Evolutionary conservation across 441 rosid genomes (phyloP).

Genomic region (Kokia cookei): DNA sequence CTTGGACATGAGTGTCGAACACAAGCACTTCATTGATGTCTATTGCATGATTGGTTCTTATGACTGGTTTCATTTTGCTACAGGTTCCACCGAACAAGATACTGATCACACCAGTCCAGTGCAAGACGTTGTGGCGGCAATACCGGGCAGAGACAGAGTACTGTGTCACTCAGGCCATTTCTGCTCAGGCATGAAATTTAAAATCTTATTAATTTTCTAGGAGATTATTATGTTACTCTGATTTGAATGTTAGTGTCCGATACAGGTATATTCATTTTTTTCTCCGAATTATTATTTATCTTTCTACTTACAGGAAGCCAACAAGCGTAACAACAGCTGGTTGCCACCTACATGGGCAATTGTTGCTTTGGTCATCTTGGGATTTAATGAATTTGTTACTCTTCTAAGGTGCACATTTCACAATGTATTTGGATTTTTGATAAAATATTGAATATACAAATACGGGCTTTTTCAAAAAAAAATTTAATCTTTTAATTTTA

Average conservation of each 20-base stretch:
- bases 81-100: slow-evolving; percentile 76
- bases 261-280: not conserved
- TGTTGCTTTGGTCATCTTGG: slow-evolving; percentile 68
- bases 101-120: slow-evolving; percentile 89
- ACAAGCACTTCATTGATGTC: not conserved
- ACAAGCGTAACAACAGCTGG: slow-evolving; percentile 91
- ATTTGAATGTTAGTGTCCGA: no score
- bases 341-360: slow-evolving; percentile 99
- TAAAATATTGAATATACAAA: no score
- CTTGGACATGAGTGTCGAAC: not conserved
- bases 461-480: no score
- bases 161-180: slow-evolving; percentile 85
- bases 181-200: slow-evolving; percentile 72
- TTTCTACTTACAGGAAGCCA: slow-evolving; percentile 75
- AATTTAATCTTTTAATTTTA: no score
- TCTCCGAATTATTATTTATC: not conserved
- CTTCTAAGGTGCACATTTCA: slow-evolving; percentile 58
- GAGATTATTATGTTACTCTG: no score
- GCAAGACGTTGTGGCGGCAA: slow-evolving; percentile 95
- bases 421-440: not conserved
- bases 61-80: not conserved
- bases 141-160: slow-evolving; percentile 90
- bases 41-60: not conserved
- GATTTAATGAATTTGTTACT: slow-evolving; percentile 97
- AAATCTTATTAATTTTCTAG: no score